These are phyloP conservation scores for Phytophthora hibernalis DNA, from an alignment of 352 stramenopile species.

Conservation along the genomic window DNA sequence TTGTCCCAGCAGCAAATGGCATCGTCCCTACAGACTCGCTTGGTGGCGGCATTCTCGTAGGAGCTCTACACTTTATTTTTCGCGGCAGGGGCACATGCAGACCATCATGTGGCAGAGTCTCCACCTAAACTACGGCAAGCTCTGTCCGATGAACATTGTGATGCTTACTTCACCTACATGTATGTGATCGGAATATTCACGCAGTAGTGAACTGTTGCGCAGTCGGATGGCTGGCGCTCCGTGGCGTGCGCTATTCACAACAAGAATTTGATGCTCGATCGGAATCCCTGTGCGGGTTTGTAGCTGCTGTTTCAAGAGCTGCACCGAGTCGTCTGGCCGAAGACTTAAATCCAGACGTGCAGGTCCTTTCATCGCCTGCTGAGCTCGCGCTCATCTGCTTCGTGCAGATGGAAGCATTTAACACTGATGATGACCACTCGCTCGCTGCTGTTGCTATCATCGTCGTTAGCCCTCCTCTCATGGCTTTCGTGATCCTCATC, in stretches of 20 bases:
- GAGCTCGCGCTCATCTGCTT: slow-evolving; percentile 9
- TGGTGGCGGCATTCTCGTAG: too few species aligned
- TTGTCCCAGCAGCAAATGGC: not conserved
- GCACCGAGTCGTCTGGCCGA: slow-evolving; percentile 26
- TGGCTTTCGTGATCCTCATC: slow-evolving; percentile 11
- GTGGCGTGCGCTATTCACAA: slow-evolving; percentile 20
- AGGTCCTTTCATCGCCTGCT: slow-evolving; percentile 8
- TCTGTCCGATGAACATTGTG: slow-evolving; percentile 44
- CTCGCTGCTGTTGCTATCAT: not conserved
- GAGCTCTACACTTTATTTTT: too few species aligned
- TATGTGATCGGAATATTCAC: slow-evolving; percentile 31
- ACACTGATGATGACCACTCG: slow-evolving; percentile 31
- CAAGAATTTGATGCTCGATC: slow-evolving; percentile 42
- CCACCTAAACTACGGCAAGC: slow-evolving; percentile 26
- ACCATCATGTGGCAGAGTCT: slow-evolving; percentile 12
- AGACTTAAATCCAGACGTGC: slow-evolving; percentile 34
- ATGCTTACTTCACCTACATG: slow-evolving; percentile 22
- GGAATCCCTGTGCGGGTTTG: slow-evolving; percentile 23
- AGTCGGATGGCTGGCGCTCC: slow-evolving; percentile 32
- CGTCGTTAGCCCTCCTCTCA: not conserved
- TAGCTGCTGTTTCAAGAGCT: slow-evolving; percentile 41
- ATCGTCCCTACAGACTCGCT: too few species aligned
- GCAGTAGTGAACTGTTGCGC: slow-evolving; percentile 24
- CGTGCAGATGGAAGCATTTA: slow-evolving; percentile 28
- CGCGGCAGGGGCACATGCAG: too few species aligned